phyloP scores from a whole-genome alignment of 305 asterid species.

The Solanum hybrid region DNA sequence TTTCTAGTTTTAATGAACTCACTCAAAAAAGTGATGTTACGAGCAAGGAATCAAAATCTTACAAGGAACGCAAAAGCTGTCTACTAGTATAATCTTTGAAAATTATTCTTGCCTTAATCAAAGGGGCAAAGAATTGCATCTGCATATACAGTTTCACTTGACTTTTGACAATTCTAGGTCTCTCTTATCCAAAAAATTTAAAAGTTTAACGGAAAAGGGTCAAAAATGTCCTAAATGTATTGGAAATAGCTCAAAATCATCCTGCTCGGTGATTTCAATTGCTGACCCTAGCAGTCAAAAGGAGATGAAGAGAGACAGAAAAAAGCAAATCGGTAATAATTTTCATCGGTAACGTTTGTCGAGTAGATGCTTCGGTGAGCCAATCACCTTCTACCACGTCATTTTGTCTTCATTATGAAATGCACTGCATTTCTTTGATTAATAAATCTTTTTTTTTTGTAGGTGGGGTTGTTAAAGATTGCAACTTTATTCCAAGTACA shows the following conservation, averaged over 20 bases:
- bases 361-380: constrained; percentile 27
- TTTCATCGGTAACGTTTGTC: constrained; percentile 19
- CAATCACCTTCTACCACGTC: constrained; percentile 25
- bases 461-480: neutral
- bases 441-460: neutral
- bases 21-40: neutral
- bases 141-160: neutral
- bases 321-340: too few species aligned
- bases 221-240: neutral
- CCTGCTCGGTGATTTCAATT: neutral
- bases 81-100: neutral
- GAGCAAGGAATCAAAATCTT: neutral
- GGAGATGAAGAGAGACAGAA: neutral
- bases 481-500: neutral
- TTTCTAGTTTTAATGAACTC: neutral
- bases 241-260: neutral
- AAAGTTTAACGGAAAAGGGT: neutral
- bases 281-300: neutral
- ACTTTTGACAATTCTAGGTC: neutral
- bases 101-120: neutral
- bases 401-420: neutral
- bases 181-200: neutral
- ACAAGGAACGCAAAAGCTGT: neutral
- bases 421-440: neutral
- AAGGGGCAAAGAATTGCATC: constrained; percentile 3